Base-by-base conservation (phyloP, 2,329 filamentous ascomycete species). In the Erysiphe pulchra region DNA sequence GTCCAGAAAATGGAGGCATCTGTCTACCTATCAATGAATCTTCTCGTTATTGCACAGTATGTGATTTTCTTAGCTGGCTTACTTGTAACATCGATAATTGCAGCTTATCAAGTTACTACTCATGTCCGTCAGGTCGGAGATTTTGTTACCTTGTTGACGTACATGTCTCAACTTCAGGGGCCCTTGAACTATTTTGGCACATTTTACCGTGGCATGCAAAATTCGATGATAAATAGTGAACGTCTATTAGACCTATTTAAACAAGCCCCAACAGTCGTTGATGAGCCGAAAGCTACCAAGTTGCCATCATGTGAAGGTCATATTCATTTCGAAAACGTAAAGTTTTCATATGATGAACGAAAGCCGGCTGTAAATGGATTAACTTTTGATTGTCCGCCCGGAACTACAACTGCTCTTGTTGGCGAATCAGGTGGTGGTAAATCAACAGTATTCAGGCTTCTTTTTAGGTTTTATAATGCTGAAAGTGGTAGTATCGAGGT, bases 381-480 rank as follows among this genome's bases (percentile, higher is more conserved):
- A 44, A 78, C 73, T 50, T 95, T 98, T 61, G 77, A 79, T 50
- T 94, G 86, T 60, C 65, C 67, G n/a, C 86, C 90, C 1, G 90
- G 90, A 45, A 94, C 85, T 0, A 95, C 87, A 0, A 95, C 87
- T 6, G 90, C 90, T 0, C 77, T 98, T 51, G 90, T 98, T 16
- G 90, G 90, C 51, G 87, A 95, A 60, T 95, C 87, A 30, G 90
- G 90, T 42, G 90, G 90, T 48, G 90, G 90, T 52, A 98, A 98
- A 61, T 95, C 87, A 2, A 98, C 90, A 0, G 73, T 98, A 24
- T 94, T 98, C 67, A 80, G 90, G 45, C 71, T 95, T 44, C 76
- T 98, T 59, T 98, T 93, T 68, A 80, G 90, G 16, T 98, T 94
- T 62, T 98, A 95, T 66, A 92, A 94, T 57, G 74, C 79, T 46